phyloP scores from a whole-genome alignment of 2,329 filamentous ascomycete genomes.

The Cryphonectria japonica region DNA sequence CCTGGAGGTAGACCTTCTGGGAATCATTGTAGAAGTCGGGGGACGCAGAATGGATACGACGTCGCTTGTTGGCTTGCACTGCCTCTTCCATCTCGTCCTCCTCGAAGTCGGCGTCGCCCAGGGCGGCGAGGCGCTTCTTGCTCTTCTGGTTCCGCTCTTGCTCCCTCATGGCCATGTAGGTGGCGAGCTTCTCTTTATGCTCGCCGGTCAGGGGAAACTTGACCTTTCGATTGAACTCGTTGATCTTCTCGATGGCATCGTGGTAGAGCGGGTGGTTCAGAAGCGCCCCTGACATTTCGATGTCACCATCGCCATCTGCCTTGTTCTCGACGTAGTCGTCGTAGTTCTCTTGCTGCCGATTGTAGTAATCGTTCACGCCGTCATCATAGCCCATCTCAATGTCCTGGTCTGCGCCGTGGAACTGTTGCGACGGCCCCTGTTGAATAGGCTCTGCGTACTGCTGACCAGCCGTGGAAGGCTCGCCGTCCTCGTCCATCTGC shows the following conservation, averaged over 20 bases:
- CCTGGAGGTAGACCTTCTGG: slow-evolving; percentile 24
- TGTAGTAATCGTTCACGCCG: not conserved
- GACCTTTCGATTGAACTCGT: slow-evolving; percentile 1
- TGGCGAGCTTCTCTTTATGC: slow-evolving; percentile 8
- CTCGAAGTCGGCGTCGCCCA: slow-evolving; percentile 8
- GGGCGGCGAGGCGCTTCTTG: slow-evolving; percentile 13
- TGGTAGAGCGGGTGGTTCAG: slow-evolving; percentile 7
- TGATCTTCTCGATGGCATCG: slow-evolving; percentile 6
- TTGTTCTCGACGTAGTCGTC: not conserved
- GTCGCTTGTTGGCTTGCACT: slow-evolving; percentile 22
- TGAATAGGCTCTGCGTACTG: not conserved
- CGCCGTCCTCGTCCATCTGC: not conserved
- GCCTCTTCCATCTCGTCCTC: slow-evolving; percentile 23
- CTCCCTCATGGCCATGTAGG: not conserved
- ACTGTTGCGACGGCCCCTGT: not conserved
- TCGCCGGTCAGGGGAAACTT: slow-evolving; percentile 7
- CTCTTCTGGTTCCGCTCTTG: not conserved
- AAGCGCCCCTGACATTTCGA: not conserved
- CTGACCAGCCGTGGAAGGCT: not conserved
- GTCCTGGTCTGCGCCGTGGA: not conserved
- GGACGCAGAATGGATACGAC: not conserved
- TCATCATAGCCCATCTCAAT: not conserved
- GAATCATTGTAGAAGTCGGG: slow-evolving; percentile 14
- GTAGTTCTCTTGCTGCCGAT: not conserved
- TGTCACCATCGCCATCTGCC: not conserved